phyloP scores from a whole-genome alignment of 2,329 filamentous ascomycete species.

The Sclerotinia sclerotiorum region DNA sequence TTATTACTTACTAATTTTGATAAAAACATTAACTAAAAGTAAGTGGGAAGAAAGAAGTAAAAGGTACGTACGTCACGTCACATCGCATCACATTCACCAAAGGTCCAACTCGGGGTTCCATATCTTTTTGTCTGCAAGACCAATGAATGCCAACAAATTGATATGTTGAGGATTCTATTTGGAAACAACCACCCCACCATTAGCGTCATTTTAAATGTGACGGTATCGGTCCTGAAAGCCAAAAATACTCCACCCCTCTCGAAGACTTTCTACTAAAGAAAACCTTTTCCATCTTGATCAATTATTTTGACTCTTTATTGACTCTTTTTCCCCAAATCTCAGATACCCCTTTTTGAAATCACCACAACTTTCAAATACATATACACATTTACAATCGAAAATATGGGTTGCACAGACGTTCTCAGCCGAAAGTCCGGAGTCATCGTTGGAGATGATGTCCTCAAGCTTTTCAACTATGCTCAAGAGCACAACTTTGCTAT shows the following conservation, averaged over 20 bases:
- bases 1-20: neutral
- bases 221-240: conserved; percentile 30
- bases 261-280: conserved; percentile 19
- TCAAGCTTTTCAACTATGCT: conserved; percentile 81
- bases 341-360: conserved; percentile 14
- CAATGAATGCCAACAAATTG: conserved; percentile 19
- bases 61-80: conserved; percentile 17
- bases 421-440: conserved; percentile 64
- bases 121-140: conserved; percentile 7
- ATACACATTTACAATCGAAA: conserved; percentile 27
- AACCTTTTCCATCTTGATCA: conserved; percentile 20
- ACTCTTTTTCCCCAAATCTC: conserved; percentile 15
- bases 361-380: conserved; percentile 23
- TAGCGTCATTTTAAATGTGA: conserved; percentile 25
- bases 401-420: conserved; percentile 52
- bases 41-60: neutral
- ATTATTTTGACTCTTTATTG: conserved; percentile 22
- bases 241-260: conserved; percentile 20
- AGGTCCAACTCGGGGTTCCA: conserved; percentile 8
- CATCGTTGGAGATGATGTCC: conserved; percentile 66
- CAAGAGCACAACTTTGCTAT: conserved; percentile 87
- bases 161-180: conserved; percentile 18
- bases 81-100: neutral
- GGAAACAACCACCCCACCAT: conserved; percentile 29
- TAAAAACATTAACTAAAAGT: neutral